phyloP scores from a whole-genome alignment of 345 rosid species.

The Trapa incisa region DNA sequence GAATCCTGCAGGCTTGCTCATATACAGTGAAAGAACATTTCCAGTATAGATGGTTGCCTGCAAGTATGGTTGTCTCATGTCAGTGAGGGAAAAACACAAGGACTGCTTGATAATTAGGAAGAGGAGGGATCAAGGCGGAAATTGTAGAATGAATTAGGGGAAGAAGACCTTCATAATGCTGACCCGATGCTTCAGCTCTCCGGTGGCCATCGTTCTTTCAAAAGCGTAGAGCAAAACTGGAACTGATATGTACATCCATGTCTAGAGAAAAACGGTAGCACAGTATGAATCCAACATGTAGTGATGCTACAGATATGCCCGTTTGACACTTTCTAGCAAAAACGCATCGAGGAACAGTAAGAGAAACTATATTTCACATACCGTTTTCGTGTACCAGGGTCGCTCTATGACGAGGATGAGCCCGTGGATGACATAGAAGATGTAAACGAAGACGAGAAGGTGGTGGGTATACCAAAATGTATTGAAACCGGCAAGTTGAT shows the following conservation, averaged over 20 bases:
- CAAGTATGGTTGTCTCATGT: conserved; percentile 4
- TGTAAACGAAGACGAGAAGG: conserved; percentile 52
- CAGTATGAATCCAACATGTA: background rate
- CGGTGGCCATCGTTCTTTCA: conserved; percentile 43
- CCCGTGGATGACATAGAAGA: conserved; percentile 60
- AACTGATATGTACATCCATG: conserved; percentile 65
- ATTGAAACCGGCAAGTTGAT: conserved; percentile 69
- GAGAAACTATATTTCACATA: conserved; percentile 11
- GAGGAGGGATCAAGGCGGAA: background rate
- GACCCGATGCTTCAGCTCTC: conserved; percentile 42
- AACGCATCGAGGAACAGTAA: background rate
- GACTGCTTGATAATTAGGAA: background rate
- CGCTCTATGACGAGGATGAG: conserved; percentile 45
- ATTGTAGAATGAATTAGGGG: background rate
- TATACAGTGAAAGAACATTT: conserved; percentile 79
- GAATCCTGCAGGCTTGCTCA: conserved; percentile 73
- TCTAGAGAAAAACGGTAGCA: conserved; percentile 27
- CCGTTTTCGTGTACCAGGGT: conserved; percentile 78
- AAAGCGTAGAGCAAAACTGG: conserved; percentile 51
- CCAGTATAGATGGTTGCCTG: conserved; percentile 85
- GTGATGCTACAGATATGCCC: background rate
- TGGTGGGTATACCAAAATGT: conserved; percentile 95
- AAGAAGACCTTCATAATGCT: conserved; percentile 45
- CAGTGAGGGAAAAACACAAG: background rate
- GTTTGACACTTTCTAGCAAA: too few species aligned